These are phyloP conservation scores for Symmetrospora coprosmae DNA, from an alignment of 768 basidiomycete genomes.

Conservation along the genomic window DNA sequence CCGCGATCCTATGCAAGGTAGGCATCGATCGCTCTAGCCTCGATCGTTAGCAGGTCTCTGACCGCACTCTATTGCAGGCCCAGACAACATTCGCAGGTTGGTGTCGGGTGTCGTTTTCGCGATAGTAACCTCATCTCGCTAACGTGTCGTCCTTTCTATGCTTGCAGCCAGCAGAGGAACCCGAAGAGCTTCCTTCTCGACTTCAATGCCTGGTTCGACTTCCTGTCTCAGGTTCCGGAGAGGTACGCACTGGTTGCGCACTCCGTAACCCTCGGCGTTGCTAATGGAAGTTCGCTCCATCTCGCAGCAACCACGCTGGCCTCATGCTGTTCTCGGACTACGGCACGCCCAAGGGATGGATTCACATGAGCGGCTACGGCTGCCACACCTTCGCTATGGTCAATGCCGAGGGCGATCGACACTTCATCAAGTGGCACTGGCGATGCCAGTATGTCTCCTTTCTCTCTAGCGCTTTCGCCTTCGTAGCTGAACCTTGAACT, in stretches of 20 bases:
- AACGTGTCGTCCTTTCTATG: conserved; percentile 26
- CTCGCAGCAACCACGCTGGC: conserved; percentile 34
- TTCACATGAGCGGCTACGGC: conserved; percentile 50
- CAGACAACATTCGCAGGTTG: background rate
- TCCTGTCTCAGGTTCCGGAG: conserved; percentile 32
- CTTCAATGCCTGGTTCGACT: conserved; percentile 37
- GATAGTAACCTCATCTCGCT: background rate
- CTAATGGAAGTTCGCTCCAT: too few relatives aligned
- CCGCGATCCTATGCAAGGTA: conserved; percentile 62
- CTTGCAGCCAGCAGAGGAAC: conserved; percentile 36
- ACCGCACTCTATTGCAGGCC: too few relatives aligned
- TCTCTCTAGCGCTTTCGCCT: background rate
- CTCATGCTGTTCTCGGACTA: conserved; percentile 35
- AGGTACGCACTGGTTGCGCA: too few relatives aligned
- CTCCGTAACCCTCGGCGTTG: too few relatives aligned
- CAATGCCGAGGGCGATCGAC: conserved; percentile 40
- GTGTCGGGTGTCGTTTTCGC: background rate
- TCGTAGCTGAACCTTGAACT: too few relatives aligned
- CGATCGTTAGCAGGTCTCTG: too few relatives aligned
- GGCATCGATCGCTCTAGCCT: too few relatives aligned
- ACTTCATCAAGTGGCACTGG: conserved; percentile 36
- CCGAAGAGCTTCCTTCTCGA: conserved; percentile 35
- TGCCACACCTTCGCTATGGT: conserved; percentile 72
- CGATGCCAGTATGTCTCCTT: conserved; percentile 25
- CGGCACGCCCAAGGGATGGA: conserved; percentile 33